phyloP scores from a whole-genome alignment of 192 early-diverging fungal species.

The Dimargaris xerosporica region DNA sequence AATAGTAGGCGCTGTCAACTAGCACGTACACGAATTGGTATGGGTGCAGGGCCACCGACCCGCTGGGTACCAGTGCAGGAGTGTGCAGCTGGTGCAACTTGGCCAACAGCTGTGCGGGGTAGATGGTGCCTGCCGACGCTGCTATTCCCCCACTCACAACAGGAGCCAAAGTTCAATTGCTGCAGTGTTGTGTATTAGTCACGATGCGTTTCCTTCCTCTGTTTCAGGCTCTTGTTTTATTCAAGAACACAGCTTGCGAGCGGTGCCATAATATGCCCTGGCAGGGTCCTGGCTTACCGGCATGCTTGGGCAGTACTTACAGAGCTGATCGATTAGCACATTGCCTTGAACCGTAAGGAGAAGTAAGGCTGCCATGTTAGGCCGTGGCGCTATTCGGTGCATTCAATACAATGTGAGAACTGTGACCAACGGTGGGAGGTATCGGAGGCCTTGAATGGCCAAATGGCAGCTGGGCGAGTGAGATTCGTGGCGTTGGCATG shows the following conservation, averaged over 20 bases:
- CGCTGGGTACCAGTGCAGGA: background rate
- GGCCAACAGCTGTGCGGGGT: background rate
- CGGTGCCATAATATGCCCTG: no score
- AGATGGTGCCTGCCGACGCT: no score
- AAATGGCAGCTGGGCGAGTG: background rate
- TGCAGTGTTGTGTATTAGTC: no score
- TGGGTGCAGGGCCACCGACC: background rate
- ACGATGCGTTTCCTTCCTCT: no score
- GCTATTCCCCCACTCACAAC: no score
- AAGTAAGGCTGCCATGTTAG: background rate
- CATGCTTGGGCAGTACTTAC: background rate
- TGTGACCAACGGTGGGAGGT: background rate
- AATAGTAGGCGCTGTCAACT: background rate
- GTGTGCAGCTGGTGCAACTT: slow-evolving; percentile 8
- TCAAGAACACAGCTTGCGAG: no score
- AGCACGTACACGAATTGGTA: background rate
- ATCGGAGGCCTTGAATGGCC: background rate
- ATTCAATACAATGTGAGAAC: background rate
- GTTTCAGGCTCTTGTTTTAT: no score
- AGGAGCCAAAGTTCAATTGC: no score
- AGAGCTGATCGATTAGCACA: background rate
- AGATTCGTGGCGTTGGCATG: background rate
- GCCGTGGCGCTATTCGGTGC: background rate
- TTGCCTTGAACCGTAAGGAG: background rate
- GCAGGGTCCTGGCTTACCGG: no score